Evolutionary conservation across 352 stramenopile species (phyloP), one percentile per base, ranked within the genome.

Genomic region (Peronosclerospora sorghi): DNA sequence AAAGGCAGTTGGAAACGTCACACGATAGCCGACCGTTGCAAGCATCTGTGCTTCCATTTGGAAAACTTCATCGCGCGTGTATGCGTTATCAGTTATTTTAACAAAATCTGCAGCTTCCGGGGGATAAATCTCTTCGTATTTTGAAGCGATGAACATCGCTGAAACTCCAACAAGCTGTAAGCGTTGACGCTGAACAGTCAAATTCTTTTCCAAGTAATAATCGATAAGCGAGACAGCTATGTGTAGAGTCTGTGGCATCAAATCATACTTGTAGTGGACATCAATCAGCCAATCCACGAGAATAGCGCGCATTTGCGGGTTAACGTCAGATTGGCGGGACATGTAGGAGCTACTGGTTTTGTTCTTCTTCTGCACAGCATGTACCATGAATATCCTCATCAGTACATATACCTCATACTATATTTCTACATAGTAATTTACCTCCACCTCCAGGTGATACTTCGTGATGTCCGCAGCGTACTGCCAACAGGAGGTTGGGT

Each of bases 261-360:
- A 21, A 18, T 73, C 63, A 51, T 90, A 94, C 62, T 92, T 90
- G 62, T 65, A 73, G 51, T 90, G 77, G 1, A 94, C 80, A 30
- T 92, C 81, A 5, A 99, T 89, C 24, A 99, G 82, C 97, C 97
- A 99, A 72, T 99, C 96, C 29, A 99, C 86, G 27, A 99, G 81
- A 44, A 99, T 99, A 14, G 95, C 86, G 34, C 96, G 82, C 96
- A 99, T 99, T 55, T 97, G 97, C 39, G 96, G 84, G 67, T 98
- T 99, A 62, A 99, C 96, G 54, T 98, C 94, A 12, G 80, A 71
- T 68, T 99, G 96, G 14, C 68, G 70, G 1, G 72, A 35, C 79
- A 92, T 92, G 56, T 85, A 91, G 10, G 57, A 72, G 13, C 71
- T 59, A 43, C 61, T 84, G 5, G 63, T 53, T 57, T 78, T 81